A percentile compares a stretch with the other conserved stretches of the same genome.
Evolutionary conservation across 352 stramenopile genomes (phyloP).

Genomic region (Phytophthora sansomeana): DNA sequence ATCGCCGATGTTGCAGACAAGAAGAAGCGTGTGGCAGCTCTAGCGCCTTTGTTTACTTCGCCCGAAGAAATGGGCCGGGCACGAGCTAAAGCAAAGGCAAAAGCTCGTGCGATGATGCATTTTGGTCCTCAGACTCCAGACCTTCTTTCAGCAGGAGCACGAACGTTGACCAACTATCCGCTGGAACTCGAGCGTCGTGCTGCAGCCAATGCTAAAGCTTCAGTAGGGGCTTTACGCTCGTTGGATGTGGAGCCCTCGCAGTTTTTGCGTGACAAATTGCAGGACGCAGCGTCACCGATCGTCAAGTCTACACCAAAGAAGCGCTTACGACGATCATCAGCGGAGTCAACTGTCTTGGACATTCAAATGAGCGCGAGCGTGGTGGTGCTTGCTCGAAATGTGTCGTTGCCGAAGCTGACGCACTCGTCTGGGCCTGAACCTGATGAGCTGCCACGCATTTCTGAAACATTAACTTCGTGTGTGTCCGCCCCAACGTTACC

Average conservation of each 20-base stretch:
- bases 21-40: constrained; percentile 30
- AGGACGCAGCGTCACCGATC: constrained; percentile 9
- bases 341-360: constrained; percentile 11
- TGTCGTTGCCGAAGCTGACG: constrained; percentile 48
- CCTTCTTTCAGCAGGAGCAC: constrained; percentile 10
- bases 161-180: constrained; percentile 44
- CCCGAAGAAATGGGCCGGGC: constrained; percentile 32
- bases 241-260: constrained; percentile 49
- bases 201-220: constrained; percentile 6
- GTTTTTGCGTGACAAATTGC: constrained; percentile 52
- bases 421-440: constrained; percentile 5
- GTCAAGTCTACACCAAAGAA: constrained; percentile 57
- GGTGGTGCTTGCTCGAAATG: constrained; percentile 43
- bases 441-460: background rate
- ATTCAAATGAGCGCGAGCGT: constrained; percentile 49
- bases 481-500: constrained; percentile 30
- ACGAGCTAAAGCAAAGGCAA: constrained; percentile 24
- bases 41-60: constrained; percentile 41
- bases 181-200: constrained; percentile 50
- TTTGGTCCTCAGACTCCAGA: constrained; percentile 25
- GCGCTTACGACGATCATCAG: constrained; percentile 16
- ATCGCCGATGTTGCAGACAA: constrained; percentile 24
- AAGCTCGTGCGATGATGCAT: constrained; percentile 24
- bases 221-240: constrained; percentile 19
- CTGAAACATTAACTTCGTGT: constrained; percentile 31